phyloP scores from a whole-genome alignment of 805 yeast species.

The Kodamaea neixiangensis region DNA sequence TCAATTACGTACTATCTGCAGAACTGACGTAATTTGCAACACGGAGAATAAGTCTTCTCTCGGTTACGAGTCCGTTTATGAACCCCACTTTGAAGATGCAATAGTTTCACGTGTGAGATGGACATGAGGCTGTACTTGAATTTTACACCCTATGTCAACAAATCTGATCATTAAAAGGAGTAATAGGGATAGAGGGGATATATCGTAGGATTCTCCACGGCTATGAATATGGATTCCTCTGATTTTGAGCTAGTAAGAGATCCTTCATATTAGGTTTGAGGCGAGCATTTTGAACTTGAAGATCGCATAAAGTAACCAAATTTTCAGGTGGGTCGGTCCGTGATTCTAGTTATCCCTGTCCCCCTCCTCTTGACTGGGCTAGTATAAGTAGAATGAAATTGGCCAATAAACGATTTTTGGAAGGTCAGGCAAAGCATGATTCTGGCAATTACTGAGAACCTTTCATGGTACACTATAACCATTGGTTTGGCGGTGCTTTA shows the following conservation, averaged over 20 bases:
- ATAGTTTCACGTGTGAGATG: not conserved
- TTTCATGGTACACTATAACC: not conserved
- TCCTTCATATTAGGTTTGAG: not conserved
- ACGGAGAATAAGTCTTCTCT: not conserved
- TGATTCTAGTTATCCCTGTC: not conserved
- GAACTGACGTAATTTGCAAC: not conserved
- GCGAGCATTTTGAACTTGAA: not conserved
- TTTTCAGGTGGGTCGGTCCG: not conserved
- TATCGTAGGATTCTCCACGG: not conserved
- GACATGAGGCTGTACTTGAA: not conserved
- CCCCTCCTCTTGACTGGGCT: not conserved
- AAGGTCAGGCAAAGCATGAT: not conserved
- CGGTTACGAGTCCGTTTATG: not conserved
- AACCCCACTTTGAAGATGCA: not conserved
- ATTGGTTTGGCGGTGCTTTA: not conserved
- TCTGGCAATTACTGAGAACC: slow-evolving; percentile 9
- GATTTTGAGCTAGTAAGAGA: not conserved
- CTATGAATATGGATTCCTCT: not conserved
- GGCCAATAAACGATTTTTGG: not conserved
- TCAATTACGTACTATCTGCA: not conserved
- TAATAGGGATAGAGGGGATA: not conserved
- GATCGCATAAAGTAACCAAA: not conserved
- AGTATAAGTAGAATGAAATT: not conserved
- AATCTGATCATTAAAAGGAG: too few relatives aligned
- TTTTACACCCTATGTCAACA: not conserved